Evolutionary conservation across 2,329 filamentous ascomycete genomes (phyloP), one percentile per base, ranked within the genome.

Genomic region (Colletotrichum caudatum): DNA sequence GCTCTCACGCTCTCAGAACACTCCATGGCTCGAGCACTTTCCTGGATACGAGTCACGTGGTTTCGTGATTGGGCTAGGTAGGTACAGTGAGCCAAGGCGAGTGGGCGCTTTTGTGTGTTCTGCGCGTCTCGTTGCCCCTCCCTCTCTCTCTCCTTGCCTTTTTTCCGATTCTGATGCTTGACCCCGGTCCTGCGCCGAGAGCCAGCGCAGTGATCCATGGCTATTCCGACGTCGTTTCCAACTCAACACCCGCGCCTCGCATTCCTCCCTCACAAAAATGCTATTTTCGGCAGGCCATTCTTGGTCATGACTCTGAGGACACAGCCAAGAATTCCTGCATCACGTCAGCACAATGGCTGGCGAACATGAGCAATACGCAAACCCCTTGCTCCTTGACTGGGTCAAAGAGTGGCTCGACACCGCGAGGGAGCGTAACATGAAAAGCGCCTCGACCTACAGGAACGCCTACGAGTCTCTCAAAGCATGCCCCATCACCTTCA

Each of bases 381-480:
- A 96, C 76, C 90, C 93, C 6, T 84, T 93, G 51, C 85, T 94
- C 11, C 85, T 95, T 14, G 82, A 83, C 74, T 95, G 92, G 90
- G 89, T 95, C 62, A 91, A 93, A 77, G 92, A 94, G 83, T 94
- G 91, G 92, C 87, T 92, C 61, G 91, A 94, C 56, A 79, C 87
- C 51, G 93, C 92, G 16, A 86, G 87, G 60, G 89, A 93, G 75
- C 88, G 87, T 57, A 93, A 92, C 77, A 88, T 89, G 23, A 94
- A 93, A 78, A 92, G 91, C 29, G 82, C 90, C 33, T 89, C 86
- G n/a, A 91, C 89, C 0, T 95, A 94, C 80, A 92, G 89, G 74
- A 90, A 91, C 75, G 93, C 93, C 1, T 94, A 94, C 77, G 87
- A 93, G 69, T 92, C 93, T 2, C 88, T 96, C 79, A 93, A 91